These are phyloP conservation scores for Saccharomycopsis sp. DNA, from an alignment of 805 yeast genomes.

Conservation along the genomic window DNA sequence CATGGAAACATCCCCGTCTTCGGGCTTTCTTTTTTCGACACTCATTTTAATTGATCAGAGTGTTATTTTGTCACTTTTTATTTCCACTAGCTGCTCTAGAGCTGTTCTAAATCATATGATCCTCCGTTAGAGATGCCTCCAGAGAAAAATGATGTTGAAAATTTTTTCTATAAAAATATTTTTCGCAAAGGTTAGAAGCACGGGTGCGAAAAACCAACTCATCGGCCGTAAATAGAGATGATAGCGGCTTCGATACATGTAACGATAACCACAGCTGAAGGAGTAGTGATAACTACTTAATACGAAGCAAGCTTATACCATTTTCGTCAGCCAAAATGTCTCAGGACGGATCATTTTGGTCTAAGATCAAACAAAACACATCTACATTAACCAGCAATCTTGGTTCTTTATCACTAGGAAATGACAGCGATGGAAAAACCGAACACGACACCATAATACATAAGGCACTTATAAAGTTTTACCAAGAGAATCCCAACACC, in stretches of 20 bases:
- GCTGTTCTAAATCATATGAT: not conserved
- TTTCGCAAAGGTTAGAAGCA: not conserved
- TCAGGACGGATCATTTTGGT: constrained; percentile 11
- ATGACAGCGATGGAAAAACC: constrained; percentile 21
- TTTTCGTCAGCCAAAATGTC: too few relatives aligned
- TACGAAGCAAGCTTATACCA: too few relatives aligned
- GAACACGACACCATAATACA: constrained; percentile 18
- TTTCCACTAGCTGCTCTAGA: not conserved
- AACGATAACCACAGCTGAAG: too few relatives aligned
- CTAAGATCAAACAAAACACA: constrained; percentile 16
- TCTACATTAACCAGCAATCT: constrained; percentile 10
- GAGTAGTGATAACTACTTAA: too few relatives aligned
- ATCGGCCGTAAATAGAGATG: too few relatives aligned
- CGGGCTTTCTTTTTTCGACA: not conserved
- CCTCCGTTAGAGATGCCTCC: not conserved
- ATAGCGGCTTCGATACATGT: too few relatives aligned
- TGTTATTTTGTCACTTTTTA: not conserved
- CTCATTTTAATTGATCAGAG: not conserved
- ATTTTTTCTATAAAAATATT: not conserved
- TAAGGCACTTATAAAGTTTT: constrained; percentile 17
- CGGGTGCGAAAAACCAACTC: not conserved
- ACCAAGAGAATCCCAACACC: constrained; percentile 9
- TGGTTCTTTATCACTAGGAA: constrained; percentile 6
- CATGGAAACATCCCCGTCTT: not conserved
- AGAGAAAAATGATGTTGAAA: not conserved